These are phyloP conservation scores for Fusarium sp. DNA, from an alignment of 2,329 filamentous ascomycete genomes.

Conservation along the genomic window DNA sequence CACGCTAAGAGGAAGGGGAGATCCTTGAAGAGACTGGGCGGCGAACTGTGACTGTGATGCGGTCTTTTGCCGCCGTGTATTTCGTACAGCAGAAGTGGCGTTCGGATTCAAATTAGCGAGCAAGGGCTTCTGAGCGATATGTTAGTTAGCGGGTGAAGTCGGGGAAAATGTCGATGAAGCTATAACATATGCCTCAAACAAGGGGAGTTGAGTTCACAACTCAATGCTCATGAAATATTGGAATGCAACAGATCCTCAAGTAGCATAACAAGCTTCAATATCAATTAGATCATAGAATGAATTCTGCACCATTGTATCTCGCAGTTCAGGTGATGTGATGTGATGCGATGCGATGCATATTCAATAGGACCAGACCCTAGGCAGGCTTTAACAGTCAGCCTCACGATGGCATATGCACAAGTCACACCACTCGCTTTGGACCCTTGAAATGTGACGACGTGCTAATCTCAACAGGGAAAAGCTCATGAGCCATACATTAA, in stretches of 20 bases:
- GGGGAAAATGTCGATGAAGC: slow-evolving; percentile 12
- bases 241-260: slow-evolving; percentile 4
- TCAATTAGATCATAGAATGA: slow-evolving; percentile 4
- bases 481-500: slow-evolving; percentile 39
- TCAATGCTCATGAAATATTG: slow-evolving; percentile 4
- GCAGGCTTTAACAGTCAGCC: slow-evolving; percentile 38
- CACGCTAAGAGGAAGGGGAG: slow-evolving; percentile 21
- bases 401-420: slow-evolving; percentile 46
- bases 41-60: slow-evolving; percentile 10
- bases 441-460: slow-evolving; percentile 33
- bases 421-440: slow-evolving; percentile 43
- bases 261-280: slow-evolving; percentile 7
- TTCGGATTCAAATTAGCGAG: slow-evolving; percentile 20
- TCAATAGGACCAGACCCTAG: slow-evolving; percentile 27
- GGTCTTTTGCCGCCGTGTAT: slow-evolving; percentile 6
- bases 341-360: slow-evolving; percentile 1
- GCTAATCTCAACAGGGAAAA: slow-evolving; percentile 45
- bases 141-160: slow-evolving; percentile 13
- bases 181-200: slow-evolving; percentile 22
- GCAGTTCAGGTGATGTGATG: slow-evolving; percentile 8
- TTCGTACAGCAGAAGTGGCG: background rate
- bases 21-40: slow-evolving; percentile 32
- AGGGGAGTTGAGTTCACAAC: slow-evolving; percentile 3
- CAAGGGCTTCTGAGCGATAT: slow-evolving; percentile 18
- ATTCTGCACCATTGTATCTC: background rate